Base-by-base conservation (phyloP, 2,329 filamentous ascomycete species). In the Xylariaceae sp. region DNA sequence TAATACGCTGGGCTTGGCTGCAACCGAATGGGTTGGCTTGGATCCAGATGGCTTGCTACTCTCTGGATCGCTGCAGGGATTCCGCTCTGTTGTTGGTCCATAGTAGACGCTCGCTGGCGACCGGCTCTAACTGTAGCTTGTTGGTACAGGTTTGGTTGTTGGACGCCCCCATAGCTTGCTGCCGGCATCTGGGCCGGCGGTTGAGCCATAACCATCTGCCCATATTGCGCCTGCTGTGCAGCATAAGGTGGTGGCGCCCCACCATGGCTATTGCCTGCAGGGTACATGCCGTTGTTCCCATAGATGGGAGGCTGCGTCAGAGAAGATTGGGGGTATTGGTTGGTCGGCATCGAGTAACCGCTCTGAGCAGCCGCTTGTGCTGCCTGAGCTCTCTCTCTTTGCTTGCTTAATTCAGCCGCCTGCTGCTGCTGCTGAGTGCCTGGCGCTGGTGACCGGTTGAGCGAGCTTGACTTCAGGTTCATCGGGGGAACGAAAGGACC, bases 1-100 rank as follows among this genome's bases (percentile, higher is more conserved):
- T 97, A 99, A 75, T 99, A 99, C 1, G 94, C 94, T 4, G 94
- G 94, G 68, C 92, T 97, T 2, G 94, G 94, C 72, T 99, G 94
- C 58, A 97, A 76, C 53, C 94, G 85, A 69, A 99, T 97, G 0
- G 94, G 94, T 61, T 92, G 90, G 68, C 86, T 97, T 1, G 94
- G 94, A 71, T 99, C 94, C 50, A 99, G 83, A 74, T 97, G 93
- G 72, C 92, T 96, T 48, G 94, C 94, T 18, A 99, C 94, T 67
- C 94, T 84, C 75, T 99, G 94, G 60, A 99, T 90, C 2, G 92
- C 88, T 11, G 90, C 88, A 4, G 94, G 94, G 60, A 99, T 96
- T 1, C 93, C 93, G 64, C 89, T 92, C 70, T 92, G 89, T 69
- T 95, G 90, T 72, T 94, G 90, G 70, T 97, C 94, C 88, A 97